Percentiles rank a stretch among this genome's conserved stretches.
Conservation (phyloP, 1,284 basidiomycete genomes). For the Irpex sp. region DNA sequence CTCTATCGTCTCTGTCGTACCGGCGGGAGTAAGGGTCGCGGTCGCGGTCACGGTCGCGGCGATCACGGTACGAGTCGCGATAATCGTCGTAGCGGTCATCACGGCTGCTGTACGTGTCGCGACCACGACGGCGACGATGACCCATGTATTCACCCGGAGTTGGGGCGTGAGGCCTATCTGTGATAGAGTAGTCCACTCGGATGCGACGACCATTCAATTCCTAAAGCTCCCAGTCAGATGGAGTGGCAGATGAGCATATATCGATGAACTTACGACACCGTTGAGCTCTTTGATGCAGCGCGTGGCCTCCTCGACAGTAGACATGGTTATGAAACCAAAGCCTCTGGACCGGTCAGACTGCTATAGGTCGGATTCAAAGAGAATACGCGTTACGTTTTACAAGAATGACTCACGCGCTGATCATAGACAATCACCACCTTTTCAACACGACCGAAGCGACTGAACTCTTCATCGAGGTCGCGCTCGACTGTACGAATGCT, state of each 20-base stretch:
- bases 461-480: slow-evolving; percentile 93
- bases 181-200: slow-evolving; percentile 95
- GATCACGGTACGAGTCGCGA: slow-evolving; percentile 42
- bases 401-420: slow-evolving; percentile 68
- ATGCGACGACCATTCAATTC: slow-evolving; percentile 94
- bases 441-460: slow-evolving; percentile 83
- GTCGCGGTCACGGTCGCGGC: slow-evolving; percentile 38
- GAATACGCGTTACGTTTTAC: slow-evolving; percentile 9
- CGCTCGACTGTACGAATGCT: slow-evolving; percentile 92
- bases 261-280: slow-evolving; percentile 66
- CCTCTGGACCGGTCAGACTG: slow-evolving; percentile 95
- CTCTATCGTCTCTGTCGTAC: slow-evolving; percentile 45
- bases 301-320: slow-evolving; percentile 78
- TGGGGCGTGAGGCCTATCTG: slow-evolving; percentile 87
- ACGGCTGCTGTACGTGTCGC: slow-evolving; percentile 49
- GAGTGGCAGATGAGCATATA: background rate
- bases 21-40: slow-evolving; percentile 40
- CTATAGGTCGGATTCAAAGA: slow-evolving; percentile 15
- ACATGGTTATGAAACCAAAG: slow-evolving; percentile 97
- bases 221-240: slow-evolving; percentile 31
- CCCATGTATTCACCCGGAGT: slow-evolving; percentile 99
- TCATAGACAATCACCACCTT: slow-evolving; percentile 99
- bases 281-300: slow-evolving; percentile 89
- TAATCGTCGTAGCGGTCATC: slow-evolving; percentile 39
- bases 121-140: slow-evolving; percentile 67